Evolutionary conservation across 2,329 filamentous ascomycete species (phyloP), one percentile per base, ranked within the genome.

Genomic region (Penicillium decumbens): DNA sequence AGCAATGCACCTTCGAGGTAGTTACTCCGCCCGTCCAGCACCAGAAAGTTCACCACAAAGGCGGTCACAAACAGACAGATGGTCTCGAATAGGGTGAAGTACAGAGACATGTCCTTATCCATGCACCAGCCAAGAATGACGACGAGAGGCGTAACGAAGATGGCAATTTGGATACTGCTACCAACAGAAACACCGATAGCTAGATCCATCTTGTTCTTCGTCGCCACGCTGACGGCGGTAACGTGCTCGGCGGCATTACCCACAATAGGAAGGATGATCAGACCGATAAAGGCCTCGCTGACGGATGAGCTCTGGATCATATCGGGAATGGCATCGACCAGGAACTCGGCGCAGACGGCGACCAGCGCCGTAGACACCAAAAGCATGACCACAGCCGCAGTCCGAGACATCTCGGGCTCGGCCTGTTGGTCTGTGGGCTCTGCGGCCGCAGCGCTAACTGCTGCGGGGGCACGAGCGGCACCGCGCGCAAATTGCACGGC

Each of bases 121-220:
- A 90, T 83, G 55, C 82, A 83, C 88, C 88, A 92, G 47, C 87
- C 59, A 30, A 91, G 81, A 32, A 91, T 79, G 49, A 90, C 85
- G 28, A 90, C 79, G 9, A 91, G 73, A 0, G 88, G 88, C 7
- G 88, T 89, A 43, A 91, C 78, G 66, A 91, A 89, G 25, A 91
- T 78, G 1, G 87, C 74, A 41, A 91, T 88, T 69, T 91, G 87
- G 70, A 92, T 91, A 60, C 84, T 88, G 9, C 83, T 88, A 25
- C 88, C 87, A 29, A 91, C 84, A 10, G 87, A 87, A 9, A 91
- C 86, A 64, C 87, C 87, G 55, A 91, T 90, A 3, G 87, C 84
- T 7, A 91, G 74, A 63, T 91, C 88, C 85, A 90, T 89, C 72
- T 91, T 91, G 71, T 90, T 88, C 76, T 90, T 89, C 59, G 84